Evolutionary conservation across 169 alveolate species (phyloP), one percentile per base, ranked within the genome.

Genomic region (Plasmodium berghei): DNA sequence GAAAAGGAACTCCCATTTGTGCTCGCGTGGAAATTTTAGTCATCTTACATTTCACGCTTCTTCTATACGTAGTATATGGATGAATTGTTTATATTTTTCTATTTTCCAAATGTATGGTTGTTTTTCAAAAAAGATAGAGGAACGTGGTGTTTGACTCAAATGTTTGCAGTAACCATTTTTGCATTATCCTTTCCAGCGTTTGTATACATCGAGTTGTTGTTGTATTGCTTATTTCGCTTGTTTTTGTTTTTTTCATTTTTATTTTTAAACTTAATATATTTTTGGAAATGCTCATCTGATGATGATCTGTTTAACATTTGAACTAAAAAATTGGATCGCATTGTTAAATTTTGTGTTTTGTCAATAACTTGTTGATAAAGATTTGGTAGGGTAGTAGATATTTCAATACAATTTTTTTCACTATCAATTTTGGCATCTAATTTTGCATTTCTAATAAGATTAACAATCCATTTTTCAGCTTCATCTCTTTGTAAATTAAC

Each of bases 401-500:
- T 95, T 90, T 95, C 97, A 24, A 96, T 98, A 55, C 98, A 94
- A 83, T 96, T 96, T 86, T 95, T 95, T 90, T 96, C 98, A 87
- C 97, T 93, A 87, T 96, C 98, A 55, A 96, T 96, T 83, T 96
- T 96, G 0, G 98, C 98, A 92, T 96, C 98, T 49, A 93, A 46
- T 56, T 73, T 69, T 9, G 98, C 96, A 89, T 96, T 95, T 24
- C 98, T 92, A 46, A 96, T 96, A 40, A 96, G 93, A 87, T 96
- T 96, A 67, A 96, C 98, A 56, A 96, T 95, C 98, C 98, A 96
- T 16, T 96, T 92, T 74, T 96, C 98, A 5, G 98, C 98, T 18
- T 95, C 97, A 69, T 94, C 95, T 16, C 96, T 90, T 48, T 95
- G 86, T 96, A 96, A 93, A 92, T 94, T 93, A 61, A 96, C 95